Conservation (phyloP, 2,329 filamentous ascomycete species). For the Colletotrichum filicis region DNA sequence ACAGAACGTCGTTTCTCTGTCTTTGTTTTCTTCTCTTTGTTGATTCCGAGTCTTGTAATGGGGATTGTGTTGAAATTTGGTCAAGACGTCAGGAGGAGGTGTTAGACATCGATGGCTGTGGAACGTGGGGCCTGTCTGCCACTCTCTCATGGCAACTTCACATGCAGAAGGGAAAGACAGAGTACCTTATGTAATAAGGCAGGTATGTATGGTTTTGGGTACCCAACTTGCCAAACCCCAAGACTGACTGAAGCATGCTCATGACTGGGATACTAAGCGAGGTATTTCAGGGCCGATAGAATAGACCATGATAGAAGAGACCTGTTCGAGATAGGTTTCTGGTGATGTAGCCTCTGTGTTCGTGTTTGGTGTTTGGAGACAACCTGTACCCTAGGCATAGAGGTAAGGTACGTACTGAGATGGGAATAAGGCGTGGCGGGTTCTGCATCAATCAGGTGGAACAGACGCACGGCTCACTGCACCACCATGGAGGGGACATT, state of each 20-base stretch:
- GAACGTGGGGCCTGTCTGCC: too few relatives aligned
- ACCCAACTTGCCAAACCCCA: neutral
- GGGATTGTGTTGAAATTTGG: neutral
- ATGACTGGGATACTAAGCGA: neutral
- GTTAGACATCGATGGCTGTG: too few relatives aligned
- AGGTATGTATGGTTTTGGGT: too few relatives aligned
- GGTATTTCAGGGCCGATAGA: neutral
- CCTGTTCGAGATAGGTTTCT: neutral
- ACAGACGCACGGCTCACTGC: conserved; percentile 14
- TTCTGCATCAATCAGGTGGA: conserved; percentile 31
- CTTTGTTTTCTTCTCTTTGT: neutral
- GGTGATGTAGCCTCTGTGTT: neutral
- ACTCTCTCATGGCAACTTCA: neutral
- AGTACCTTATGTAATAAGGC: too few relatives aligned
- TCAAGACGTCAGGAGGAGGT: too few relatives aligned
- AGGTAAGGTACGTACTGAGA: neutral
- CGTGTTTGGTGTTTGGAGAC: neutral
- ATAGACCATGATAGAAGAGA: neutral
- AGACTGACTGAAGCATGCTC: neutral
- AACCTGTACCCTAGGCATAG: neutral
- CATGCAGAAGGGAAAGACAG: neutral
- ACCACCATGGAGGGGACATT: neutral
- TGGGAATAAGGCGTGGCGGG: neutral
- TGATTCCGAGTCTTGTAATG: neutral
- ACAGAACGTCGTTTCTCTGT: neutral